phyloP scores from a whole-genome alignment of 164 flowering plant species.

The Nymphaea thermarum region DNA sequence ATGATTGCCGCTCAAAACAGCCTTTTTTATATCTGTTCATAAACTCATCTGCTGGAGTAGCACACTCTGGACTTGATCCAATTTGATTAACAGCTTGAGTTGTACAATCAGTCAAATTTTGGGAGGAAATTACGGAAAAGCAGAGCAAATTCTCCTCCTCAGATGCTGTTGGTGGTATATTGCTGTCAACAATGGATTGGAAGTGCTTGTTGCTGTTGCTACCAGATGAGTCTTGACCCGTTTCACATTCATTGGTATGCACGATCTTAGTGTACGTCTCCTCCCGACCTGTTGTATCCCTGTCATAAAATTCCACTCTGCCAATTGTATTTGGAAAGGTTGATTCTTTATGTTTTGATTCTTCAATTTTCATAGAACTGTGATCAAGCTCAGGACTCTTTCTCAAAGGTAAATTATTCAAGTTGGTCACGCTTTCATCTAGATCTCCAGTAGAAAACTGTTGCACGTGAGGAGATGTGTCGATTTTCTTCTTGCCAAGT shows the following conservation, averaged over 20 bases:
- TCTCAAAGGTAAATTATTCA: neutral
- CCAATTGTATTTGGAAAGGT: neutral
- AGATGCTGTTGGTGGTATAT: constrained; percentile 2
- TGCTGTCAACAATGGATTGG: neutral
- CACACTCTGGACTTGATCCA: constrained; percentile 41
- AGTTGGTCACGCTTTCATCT: constrained; percentile 3
- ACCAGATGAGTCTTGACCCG: neutral
- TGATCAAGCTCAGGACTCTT: neutral
- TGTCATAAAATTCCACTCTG: constrained; percentile 10
- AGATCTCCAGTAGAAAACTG: constrained; percentile 4
- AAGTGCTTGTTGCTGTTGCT: neutral
- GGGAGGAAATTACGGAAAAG: constrained; percentile 12
- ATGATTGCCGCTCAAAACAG: constrained; percentile 6
- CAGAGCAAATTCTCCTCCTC: constrained; percentile 11
- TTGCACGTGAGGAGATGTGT: constrained; percentile 22
- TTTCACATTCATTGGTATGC: neutral
- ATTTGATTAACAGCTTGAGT: constrained; percentile 20
- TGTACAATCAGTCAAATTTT: constrained; percentile 16
- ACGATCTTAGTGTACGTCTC: neutral
- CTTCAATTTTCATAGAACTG: neutral
- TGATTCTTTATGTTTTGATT: neutral
- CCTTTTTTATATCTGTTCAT: constrained; percentile 7
- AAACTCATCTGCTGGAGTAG: constrained; percentile 42
- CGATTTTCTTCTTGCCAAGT: constrained; percentile 1
- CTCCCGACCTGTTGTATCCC: constrained; percentile 1